Evolutionary conservation across 176 grass and related monocot genomes (phyloP).

Genomic region (Pontederia paniculata): DNA sequence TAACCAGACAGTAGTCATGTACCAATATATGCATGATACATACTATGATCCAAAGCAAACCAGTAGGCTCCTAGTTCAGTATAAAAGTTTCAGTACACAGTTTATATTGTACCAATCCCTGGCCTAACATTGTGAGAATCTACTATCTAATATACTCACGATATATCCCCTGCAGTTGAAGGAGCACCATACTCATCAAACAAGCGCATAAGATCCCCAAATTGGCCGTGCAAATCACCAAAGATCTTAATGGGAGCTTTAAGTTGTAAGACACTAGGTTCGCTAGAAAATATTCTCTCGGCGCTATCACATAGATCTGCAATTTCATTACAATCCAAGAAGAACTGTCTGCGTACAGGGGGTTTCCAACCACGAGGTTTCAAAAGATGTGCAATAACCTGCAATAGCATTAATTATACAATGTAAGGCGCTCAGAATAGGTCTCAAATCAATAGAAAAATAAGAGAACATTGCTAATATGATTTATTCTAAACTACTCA

Average conservation of each 20-base stretch:
- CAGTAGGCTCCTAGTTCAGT: no score
- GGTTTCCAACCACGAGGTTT: constrained; percentile 99
- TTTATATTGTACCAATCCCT: background rate
- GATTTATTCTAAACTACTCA: no score
- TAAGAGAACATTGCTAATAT: background rate
- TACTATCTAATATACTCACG: constrained; percentile 43
- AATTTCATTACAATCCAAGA: constrained; percentile 98
- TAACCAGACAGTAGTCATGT: no score
- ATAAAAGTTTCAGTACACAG: background rate
- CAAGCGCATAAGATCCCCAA: constrained; percentile 96
- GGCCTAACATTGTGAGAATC: background rate
- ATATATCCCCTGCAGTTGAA: constrained; percentile 92
- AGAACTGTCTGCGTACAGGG: constrained; percentile 90
- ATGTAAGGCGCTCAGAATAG: background rate
- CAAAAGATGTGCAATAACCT: constrained; percentile 87
- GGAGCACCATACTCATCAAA: constrained; percentile 98
- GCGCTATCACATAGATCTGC: constrained; percentile 92
- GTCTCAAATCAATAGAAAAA: background rate
- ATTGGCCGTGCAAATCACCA: constrained; percentile 98
- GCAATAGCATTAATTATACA: constrained; percentile 8
- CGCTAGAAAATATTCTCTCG: constrained; percentile 90
- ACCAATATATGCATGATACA: no score
- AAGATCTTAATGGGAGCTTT: constrained; percentile 98
- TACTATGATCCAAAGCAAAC: no score
- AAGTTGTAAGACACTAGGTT: constrained; percentile 84